A percentile compares a stretch with the other conserved stretches of the same genome.
Evolutionary conservation across 2,329 filamentous ascomycete genomes (phyloP).

Genomic region (Aureobasidium pullulans): DNA sequence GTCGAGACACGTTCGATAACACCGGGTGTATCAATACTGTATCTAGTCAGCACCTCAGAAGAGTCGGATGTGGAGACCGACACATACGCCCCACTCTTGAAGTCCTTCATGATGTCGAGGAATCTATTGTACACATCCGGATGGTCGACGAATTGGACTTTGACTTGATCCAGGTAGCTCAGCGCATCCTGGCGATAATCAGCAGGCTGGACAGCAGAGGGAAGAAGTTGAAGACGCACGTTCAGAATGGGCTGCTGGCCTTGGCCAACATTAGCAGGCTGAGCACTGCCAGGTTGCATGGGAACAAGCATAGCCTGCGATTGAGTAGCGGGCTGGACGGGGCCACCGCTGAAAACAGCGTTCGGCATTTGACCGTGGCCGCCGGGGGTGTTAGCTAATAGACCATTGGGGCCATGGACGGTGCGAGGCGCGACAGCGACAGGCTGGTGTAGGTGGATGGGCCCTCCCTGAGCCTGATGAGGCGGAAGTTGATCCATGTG

Average conservation of each 20-base stretch:
- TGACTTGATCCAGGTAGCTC: conserved; percentile 96
- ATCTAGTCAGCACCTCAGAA: conserved; percentile 12
- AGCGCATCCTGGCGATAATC: conserved; percentile 58
- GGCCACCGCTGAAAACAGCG: conserved; percentile 64
- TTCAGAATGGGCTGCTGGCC: conserved; percentile 80
- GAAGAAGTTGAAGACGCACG: conserved; percentile 36
- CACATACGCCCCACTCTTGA: conserved; percentile 89
- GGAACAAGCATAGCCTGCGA: conserved; percentile 41
- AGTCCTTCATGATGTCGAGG: conserved; percentile 99
- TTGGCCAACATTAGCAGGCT: conserved; percentile 51
- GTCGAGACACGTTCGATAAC: conserved; percentile 96
- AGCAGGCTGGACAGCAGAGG: neutral
- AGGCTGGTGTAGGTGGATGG: conserved; percentile 88
- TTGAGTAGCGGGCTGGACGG: conserved; percentile 57
- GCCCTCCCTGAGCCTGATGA: conserved; percentile 80
- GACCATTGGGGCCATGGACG: conserved; percentile 85
- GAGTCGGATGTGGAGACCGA: conserved; percentile 9
- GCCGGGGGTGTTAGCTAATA: conserved; percentile 53
- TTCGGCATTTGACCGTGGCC: conserved; percentile 41
- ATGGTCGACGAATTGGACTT: conserved; percentile 94
- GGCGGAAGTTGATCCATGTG: conserved; percentile 61
- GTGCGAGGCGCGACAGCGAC: conserved; percentile 72
- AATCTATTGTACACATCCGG: conserved; percentile 97
- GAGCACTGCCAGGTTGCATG: conserved; percentile 31
- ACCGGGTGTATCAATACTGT: conserved; percentile 84